A percentile compares a stretch with the other conserved stretches of the same genome.
Conservation (phyloP, 805 yeast species). For the Kockiozyma suomiensis region DNA sequence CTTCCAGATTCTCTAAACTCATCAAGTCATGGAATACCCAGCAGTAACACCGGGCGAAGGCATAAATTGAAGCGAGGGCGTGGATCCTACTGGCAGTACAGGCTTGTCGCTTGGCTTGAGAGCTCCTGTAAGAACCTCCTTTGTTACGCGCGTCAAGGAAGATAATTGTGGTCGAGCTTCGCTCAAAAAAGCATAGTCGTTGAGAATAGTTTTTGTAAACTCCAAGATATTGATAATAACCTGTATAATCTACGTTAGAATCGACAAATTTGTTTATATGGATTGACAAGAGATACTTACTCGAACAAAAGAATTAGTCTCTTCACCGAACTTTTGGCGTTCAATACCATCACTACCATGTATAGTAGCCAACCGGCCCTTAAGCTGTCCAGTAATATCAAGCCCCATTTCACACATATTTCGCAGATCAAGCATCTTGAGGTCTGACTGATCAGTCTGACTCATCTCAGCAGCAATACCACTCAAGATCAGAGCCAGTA, state of each 20-base stretch:
- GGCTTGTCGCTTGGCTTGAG: constrained; percentile 2
- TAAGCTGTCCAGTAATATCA: constrained; percentile 75
- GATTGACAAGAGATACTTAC: constrained; percentile 61
- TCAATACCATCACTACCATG: constrained; percentile 52
- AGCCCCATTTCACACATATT: constrained; percentile 75
- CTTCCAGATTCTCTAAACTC: not conserved
- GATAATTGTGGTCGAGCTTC: constrained; percentile 82
- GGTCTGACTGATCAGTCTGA: constrained; percentile 41
- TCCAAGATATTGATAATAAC: constrained; percentile 57
- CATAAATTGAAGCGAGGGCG: not conserved
- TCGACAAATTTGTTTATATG: not conserved
- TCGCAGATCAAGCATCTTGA: constrained; percentile 74
- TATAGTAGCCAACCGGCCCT: constrained; percentile 55
- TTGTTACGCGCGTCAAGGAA: constrained; percentile 80
- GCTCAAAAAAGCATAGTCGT: constrained; percentile 75
- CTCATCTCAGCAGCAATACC: constrained; percentile 42
- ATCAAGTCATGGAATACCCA: not conserved
- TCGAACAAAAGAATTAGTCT: constrained; percentile 76
- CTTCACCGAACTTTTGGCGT: constrained; percentile 77
- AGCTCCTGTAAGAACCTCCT: constrained; percentile 58
- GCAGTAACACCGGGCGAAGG: not conserved
- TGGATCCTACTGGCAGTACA: not conserved
- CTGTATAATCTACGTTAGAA: not conserved
- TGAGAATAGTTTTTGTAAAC: constrained; percentile 77
- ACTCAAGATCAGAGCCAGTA: constrained; percentile 68